Base-by-base conservation (phyloP, 2,329 filamentous ascomycete genomes). In the Coniochaeta pulveracea region DNA sequence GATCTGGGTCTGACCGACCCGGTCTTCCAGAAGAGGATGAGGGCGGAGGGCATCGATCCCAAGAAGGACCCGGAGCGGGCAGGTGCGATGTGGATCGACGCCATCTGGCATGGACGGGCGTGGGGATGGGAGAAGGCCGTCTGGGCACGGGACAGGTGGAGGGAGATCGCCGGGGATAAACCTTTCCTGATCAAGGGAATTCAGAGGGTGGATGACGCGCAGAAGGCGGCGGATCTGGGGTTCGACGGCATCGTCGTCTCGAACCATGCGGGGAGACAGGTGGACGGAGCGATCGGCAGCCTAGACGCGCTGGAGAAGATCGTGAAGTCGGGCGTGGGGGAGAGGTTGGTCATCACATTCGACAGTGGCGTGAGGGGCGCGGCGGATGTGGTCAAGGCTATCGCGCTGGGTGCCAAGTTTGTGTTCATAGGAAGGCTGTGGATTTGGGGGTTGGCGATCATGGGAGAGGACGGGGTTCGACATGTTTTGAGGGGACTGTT, bases 151-250 rank as follows among this genome's bases (percentile, higher is more conserved):
- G 57, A 69, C 45, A 59, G 66, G 27, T 80, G 74, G 74, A 72
- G 66, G 47, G 52, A 61, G 38, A 61, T 79, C 33, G 66, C 59
- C 11, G 66, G 66, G 1, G 72, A 71, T 1, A 64, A 66, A 39
- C 72, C 72, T 2, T 76, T 80, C 42, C 62, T 59, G 4, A 51
- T 79, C 36, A 79, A 79, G 50, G 72, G 72, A 0, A 74, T 80
- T n/a, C 72, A 79, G 54, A 64, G 61, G 38, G 66, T 73, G 0
- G 54, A 53, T 2, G 75, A 80, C 49, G 73, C 73, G 14, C 56
- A 57, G 47, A 70, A 63, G 46, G 65, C 64, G 10, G 69, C 73
- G 3, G 30, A 25, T 7, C 39, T 68, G 21, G 72, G 71, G 1
- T 63, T 68, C 17, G 70, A 79, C 45, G 72, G 72, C 0, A 75